Evolutionary conservation across 495 filamentous ascomycete genomes (phyloP), one percentile per base, ranked within the genome.

Genomic region (Aspergillus ostianus): DNA sequence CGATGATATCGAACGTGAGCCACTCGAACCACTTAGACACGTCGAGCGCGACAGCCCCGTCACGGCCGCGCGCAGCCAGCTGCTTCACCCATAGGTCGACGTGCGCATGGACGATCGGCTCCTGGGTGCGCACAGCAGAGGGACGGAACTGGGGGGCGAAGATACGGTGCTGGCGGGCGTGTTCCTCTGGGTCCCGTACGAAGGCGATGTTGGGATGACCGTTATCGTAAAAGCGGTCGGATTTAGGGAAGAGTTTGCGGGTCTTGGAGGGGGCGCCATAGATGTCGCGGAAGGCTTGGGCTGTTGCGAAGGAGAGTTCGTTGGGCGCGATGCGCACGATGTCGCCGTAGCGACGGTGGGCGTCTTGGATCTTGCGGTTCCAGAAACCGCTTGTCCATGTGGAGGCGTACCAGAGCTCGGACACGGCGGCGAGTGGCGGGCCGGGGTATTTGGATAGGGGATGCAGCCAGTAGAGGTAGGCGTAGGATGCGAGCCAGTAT

Each of bases 311-410:
- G 17, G 48, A 51, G 17, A 58, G 47, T n/a, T 58, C 56, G 56
- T 58, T 51, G 13, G 56, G 56, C 18, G 56, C 56, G 29, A 58
- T 58, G 26, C 56, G 56, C 15, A 58, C 47, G n/a, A 58, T 27
- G 26, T 51, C 47, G 3, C 56, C 56, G 32, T 58, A 58, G 0
- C 26, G 47, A 13, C 45, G 26, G 23, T 58, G 56, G 0, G 56
- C 56, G 2, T 45, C 26, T 30, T 51, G 1, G 48, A 58, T 51
- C 29, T 23, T 23, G 15, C 30, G 27, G 23, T 51, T 51, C 47
- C 47, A 51, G 30, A 51, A 26, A 0, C 56, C 56, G 19, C 47
- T 41, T 3, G 47, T 51, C 48, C 47, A 51, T 9, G 47, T 27
- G 1, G 23, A 58, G 6, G 56, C 47, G 46, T 58, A 51, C 56